Evolutionary conservation across 257 asterid genomes (phyloP), one percentile per base, ranked within the genome.

Genomic region (Solanum megistacrolobum): DNA sequence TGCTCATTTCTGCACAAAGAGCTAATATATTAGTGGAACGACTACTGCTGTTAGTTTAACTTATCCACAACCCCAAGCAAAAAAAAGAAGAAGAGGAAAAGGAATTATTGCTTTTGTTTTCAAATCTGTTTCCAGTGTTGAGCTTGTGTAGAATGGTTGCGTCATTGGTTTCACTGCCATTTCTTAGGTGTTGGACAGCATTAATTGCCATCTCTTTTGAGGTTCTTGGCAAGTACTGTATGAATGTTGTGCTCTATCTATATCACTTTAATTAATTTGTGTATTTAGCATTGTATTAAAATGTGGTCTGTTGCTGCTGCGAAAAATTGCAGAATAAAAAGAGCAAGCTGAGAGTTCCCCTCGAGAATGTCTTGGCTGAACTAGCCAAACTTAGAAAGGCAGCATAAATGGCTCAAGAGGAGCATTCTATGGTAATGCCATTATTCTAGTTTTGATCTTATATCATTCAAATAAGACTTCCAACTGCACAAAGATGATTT

Each of bases 281-380:
- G 65, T 79, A 31, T 25, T 46, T 48, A 81, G 41, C 20, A 9
- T 81, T 81, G 12, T 32, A 81, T 29, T 81, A 9, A 48, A 29
- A 29, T 29, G 69, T 29, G 69, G 29, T 46, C 85, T 48, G 41
- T 29, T 1, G 11, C 85, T 43, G 85, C 69, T 81, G 66, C 11
- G 0, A 16, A 48, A 46, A 18, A 81, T 89, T 85, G 29, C 83
- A 97, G 98, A 93, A 90, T 13, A 94, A 93, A 92, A 90, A 88
- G 89, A 88, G 75, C 89, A 90, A 84, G 92, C 83, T 96, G 60
- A 91, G 84, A 87, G 96, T 88, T n/a, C 94, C 97, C 85, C 95
- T 97, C 48, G 88, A 87, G 87, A 82, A 84, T 86, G 95, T 93
- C 20, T 87, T 97, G 94, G 92, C 36, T 11, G 94, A 93, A 89